A percentile compares a stretch with the other conserved stretches of the same genome.
These are phyloP conservation scores for Penicillium paxilli DNA, from an alignment of 495 filamentous ascomycete species.

Conservation along the genomic window DNA sequence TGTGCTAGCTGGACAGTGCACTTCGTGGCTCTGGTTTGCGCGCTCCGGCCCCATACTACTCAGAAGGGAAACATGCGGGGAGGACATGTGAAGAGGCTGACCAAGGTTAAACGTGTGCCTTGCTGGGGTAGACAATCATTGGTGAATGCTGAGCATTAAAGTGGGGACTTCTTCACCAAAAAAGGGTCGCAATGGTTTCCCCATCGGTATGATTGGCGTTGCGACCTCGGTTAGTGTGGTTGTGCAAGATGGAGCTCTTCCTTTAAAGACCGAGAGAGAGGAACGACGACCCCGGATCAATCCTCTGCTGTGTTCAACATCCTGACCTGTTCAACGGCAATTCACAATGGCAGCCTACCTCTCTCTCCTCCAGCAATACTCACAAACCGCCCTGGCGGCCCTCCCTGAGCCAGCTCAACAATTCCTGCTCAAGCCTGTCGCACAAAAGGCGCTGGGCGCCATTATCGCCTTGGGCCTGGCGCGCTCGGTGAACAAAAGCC, in stretches of 20 bases:
- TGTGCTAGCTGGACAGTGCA: too few relatives aligned
- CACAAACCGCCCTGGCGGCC: constrained; percentile 23
- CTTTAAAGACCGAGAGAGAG: neutral
- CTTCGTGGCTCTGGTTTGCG: neutral
- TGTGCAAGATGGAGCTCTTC: neutral
- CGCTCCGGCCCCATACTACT: neutral
- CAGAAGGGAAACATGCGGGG: neutral
- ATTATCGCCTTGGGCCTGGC: constrained; percentile 39
- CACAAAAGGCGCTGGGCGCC: constrained; percentile 28
- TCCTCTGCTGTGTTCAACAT: too few relatives aligned
- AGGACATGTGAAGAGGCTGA: neutral
- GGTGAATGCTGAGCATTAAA: neutral
- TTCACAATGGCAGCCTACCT: constrained; percentile 28
- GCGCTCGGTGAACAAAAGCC: constrained; percentile 38
- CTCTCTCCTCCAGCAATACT: constrained; percentile 29
- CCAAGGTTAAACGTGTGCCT: neutral
- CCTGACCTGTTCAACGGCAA: too few relatives aligned
- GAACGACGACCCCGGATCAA: neutral
- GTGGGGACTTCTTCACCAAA: neutral
- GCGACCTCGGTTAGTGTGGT: neutral
- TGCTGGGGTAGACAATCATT: neutral
- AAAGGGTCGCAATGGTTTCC: neutral
- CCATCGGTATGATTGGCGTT: neutral
- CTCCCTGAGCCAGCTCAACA: constrained; percentile 32
- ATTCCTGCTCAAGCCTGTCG: constrained; percentile 25